Conservation (phyloP, 179 eudicot species). For the Nepenthes alata region DNA sequence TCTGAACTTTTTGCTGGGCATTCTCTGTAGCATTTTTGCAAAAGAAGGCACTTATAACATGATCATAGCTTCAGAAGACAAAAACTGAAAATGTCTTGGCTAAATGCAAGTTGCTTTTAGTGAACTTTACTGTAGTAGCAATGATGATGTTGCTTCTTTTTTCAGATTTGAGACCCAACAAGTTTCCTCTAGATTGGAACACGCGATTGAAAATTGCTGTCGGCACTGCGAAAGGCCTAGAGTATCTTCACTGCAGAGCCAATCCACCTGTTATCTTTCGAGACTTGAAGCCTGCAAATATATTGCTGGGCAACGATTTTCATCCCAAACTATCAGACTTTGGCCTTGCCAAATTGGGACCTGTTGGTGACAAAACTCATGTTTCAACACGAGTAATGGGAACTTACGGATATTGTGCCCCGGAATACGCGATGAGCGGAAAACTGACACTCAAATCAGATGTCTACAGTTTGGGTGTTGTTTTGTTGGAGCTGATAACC, state of each 20-base stretch:
- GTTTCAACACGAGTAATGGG: constrained; percentile 63
- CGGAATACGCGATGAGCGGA: constrained; percentile 82
- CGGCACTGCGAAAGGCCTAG: constrained; percentile 50
- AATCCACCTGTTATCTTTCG: constrained; percentile 58
- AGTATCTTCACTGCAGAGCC: constrained; percentile 51
- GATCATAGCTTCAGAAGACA: too few relatives aligned
- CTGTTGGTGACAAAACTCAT: constrained; percentile 55
- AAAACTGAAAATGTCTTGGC: too few relatives aligned
- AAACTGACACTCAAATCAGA: constrained; percentile 61
- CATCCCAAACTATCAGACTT: constrained; percentile 58
- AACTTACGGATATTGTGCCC: constrained; percentile 88
- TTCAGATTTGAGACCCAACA: constrained; percentile 33
- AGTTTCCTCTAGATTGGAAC: constrained; percentile 49
- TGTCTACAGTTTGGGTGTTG: constrained; percentile 59
- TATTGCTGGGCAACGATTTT: constrained; percentile 46
- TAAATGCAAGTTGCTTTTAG: too few relatives aligned
- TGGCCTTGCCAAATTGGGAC: constrained; percentile 66
- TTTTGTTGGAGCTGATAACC: constrained; percentile 52
- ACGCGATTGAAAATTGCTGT: constrained; percentile 49
- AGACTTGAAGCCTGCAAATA: constrained; percentile 54
- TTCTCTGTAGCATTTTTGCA: too few relatives aligned
- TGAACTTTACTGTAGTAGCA: too few relatives aligned
- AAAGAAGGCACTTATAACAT: too few relatives aligned
- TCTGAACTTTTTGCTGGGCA: too few relatives aligned
- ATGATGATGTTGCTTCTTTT: constrained; percentile 1